These are phyloP conservation scores for Pythium dissotocum DNA, from an alignment of 352 stramenopile genomes.

Conservation along the genomic window DNA sequence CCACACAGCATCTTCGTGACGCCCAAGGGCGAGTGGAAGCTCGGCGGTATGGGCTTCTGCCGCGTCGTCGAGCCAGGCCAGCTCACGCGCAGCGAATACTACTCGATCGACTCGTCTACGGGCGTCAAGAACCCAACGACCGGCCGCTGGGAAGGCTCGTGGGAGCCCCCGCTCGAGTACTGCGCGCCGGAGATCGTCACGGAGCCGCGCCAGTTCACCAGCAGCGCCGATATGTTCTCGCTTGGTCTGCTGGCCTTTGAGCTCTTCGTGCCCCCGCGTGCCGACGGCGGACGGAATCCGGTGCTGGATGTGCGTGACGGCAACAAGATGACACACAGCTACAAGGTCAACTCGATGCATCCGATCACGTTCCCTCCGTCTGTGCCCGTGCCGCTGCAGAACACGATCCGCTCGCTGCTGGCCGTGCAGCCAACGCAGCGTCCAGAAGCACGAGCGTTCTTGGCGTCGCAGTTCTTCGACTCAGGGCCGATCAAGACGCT, in stretches of 20 bases:
- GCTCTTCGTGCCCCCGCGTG: slow-evolving; percentile 76
- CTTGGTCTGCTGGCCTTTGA: slow-evolving; percentile 85
- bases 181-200: slow-evolving; percentile 84
- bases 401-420: slow-evolving; percentile 81
- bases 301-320: slow-evolving; percentile 83
- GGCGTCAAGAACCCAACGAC: slow-evolving; percentile 54
- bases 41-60: slow-evolving; percentile 90
- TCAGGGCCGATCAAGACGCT: slow-evolving; percentile 85
- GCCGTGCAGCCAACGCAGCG: slow-evolving; percentile 63
- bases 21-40: slow-evolving; percentile 91
- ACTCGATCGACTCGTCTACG: slow-evolving; percentile 56
- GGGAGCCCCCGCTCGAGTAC: slow-evolving; percentile 86
- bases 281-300: slow-evolving; percentile 77
- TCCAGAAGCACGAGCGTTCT: slow-evolving; percentile 66
- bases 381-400: slow-evolving; percentile 80
- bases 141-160: slow-evolving; percentile 60
- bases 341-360: slow-evolving; percentile 89
- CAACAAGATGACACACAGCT: slow-evolving; percentile 89
- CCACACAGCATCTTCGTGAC: slow-evolving; percentile 91
- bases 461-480: slow-evolving; percentile 87
- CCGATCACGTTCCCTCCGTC: slow-evolving; percentile 79
- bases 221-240: slow-evolving; percentile 86
- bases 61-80: slow-evolving; percentile 80
- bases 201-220: slow-evolving; percentile 78
- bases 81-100: slow-evolving; percentile 85